phyloP scores from a whole-genome alignment of 139 green algal species.

The Trebouxia sp. region DNA sequence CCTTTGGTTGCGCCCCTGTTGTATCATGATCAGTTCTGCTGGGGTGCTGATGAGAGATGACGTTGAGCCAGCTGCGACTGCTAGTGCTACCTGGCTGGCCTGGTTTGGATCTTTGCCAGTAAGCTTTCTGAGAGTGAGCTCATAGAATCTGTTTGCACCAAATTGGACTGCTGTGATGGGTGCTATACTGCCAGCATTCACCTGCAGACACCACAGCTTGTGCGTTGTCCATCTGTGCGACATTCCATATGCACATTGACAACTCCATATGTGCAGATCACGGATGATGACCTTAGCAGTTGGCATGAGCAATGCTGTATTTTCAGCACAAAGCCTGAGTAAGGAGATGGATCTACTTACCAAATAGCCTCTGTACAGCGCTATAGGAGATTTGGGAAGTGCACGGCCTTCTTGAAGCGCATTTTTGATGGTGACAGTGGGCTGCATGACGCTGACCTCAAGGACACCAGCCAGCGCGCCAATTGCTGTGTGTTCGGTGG shows the following conservation, averaged over 20 bases:
- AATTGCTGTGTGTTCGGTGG: conserved; percentile 79
- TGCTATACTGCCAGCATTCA: conserved; percentile 83
- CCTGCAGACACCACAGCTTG: conserved; percentile 40
- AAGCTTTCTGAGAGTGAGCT: neutral
- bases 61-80: conserved; percentile 58
- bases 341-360: conserved; percentile 52
- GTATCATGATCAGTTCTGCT: conserved; percentile 89
- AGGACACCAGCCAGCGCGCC: conserved; percentile 67
- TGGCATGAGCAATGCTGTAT: neutral
- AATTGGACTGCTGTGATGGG: conserved; percentile 84
- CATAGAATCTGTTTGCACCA: conserved; percentile 10
- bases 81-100: conserved; percentile 39
- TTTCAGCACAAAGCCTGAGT: neutral
- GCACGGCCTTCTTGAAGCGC: conserved; percentile 78
- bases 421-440: conserved; percentile 89
- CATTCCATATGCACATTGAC: too few species aligned
- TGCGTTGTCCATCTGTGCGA: neutral
- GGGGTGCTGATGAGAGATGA: conserved; percentile 74
- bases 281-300: too few species aligned
- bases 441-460: conserved; percentile 64
- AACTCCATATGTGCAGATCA: too few species aligned
- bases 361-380: conserved; percentile 81
- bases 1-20: conserved; percentile 79
- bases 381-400: conserved; percentile 58
- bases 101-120: conserved; percentile 7